phyloP scores from a whole-genome alignment of 2,329 filamentous ascomycete species.

The Ceratocystis variospora region DNA sequence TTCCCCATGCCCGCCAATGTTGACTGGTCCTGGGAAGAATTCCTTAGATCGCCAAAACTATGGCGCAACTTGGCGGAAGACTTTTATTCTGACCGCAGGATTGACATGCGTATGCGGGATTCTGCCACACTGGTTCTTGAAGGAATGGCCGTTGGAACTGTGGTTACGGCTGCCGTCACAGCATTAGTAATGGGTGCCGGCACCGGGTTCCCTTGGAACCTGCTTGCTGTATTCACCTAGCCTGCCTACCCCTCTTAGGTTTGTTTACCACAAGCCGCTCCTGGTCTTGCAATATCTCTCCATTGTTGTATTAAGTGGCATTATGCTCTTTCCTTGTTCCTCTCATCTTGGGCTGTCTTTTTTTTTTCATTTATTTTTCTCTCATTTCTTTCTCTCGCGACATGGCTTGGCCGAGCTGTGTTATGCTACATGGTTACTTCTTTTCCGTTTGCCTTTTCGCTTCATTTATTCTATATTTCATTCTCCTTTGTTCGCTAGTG shows the following conservation, averaged over 20 bases:
- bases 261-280: background rate
- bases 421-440: background rate
- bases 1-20: conserved; percentile 12
- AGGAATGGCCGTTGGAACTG: conserved; percentile 33
- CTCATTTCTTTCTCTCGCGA: background rate
- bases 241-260: background rate
- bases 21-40: conserved; percentile 14
- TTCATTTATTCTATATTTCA: background rate
- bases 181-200: conserved; percentile 11
- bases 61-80: conserved; percentile 16
- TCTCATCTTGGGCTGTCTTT: background rate
- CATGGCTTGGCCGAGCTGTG: background rate
- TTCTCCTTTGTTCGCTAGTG: background rate
- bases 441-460: background rate
- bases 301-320: too few relatives aligned
- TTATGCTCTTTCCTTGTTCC: background rate
- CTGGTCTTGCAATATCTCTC: background rate
- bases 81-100: conserved; percentile 35
- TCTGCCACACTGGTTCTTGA: conserved; percentile 56
- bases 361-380: background rate
- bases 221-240: background rate
- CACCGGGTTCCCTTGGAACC: background rate
- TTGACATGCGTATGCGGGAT: conserved; percentile 54
- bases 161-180: conserved; percentile 22
- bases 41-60: conserved; percentile 13